Base-by-base conservation (phyloP, 1,284 basidiomycete species). In the Anthracocystis walkeri region DNA sequence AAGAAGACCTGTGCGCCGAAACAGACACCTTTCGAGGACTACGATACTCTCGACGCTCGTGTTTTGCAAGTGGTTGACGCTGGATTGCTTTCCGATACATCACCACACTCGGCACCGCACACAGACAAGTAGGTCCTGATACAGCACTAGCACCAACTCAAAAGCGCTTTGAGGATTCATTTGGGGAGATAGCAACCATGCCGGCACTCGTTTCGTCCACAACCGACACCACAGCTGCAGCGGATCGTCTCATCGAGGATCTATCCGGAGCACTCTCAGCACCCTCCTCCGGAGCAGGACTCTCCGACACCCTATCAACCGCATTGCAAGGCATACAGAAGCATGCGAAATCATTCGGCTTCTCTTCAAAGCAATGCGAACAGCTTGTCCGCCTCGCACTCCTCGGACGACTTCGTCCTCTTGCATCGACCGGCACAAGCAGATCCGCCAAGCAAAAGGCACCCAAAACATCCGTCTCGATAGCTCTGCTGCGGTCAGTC, bases 321-420 rank as follows among this genome's bases (percentile, higher is more conserved):
- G 46, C 59, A 4, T 45, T 75, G 20, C 35, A 27, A 29, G 20
- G 46, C 16, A 14, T 75, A 7, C 64, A 70, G 38, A 62, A 61
- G 16, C 67, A 75, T 21, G 63, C 73, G 2, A 38, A 51, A 3
- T 58, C 58, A 14, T 70, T 63, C 41, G 73, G 73, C 48, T 71
- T 65, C 52, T 60, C 67, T 7, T 61, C 67, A 4, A 57, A 58
- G 42, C 67, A 75, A 20, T 75, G 73, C 51, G 67, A 75, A 11
- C 64, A 61, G 35, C 67, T 75, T 4, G 33, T 75, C 12, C 50
- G 64, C 20, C 67, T 75, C 40, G 67, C 73, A 1, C 55, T 75
- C 3, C 60, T 63, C 14, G 73, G 73, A 10, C 62, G 63, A 1
- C 63, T 64, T 41, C 55, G 41, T 18, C 51, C 48, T 7, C n/a